Conservation (phyloP, 768 basidiomycete species). For the Kwoniella pini region DNA sequence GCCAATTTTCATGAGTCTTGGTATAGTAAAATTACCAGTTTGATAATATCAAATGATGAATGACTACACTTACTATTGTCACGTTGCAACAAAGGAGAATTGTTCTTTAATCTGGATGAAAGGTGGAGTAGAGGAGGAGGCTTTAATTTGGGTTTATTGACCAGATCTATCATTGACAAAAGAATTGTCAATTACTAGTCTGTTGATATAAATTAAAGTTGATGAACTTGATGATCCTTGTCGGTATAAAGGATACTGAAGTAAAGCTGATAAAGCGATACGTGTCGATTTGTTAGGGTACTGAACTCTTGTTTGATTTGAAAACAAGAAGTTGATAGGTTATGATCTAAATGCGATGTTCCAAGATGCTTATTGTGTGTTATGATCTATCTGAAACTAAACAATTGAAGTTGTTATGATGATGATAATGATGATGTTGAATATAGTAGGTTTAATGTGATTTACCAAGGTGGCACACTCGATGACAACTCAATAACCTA, state of each 20-base stretch:
- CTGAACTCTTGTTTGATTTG: too few species aligned
- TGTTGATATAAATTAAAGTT: neutral
- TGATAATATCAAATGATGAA: neutral
- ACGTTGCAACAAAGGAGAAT: neutral
- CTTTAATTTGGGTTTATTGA: slow-evolving; percentile 1
- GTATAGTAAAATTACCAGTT: neutral
- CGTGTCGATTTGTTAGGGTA: neutral
- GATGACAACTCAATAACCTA: slow-evolving; percentile 1
- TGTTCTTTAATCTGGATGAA: neutral
- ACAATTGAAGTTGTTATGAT: too few species aligned
- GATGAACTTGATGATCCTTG: neutral
- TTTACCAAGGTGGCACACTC: neutral
- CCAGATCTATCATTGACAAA: slow-evolving; percentile 13
- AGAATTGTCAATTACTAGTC: neutral
- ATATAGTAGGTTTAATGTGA: too few species aligned
- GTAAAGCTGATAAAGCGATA: neutral
- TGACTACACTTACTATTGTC: slow-evolving; percentile 7
- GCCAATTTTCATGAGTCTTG: too few species aligned
- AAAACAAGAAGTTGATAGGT: neutral
- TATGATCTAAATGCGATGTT: neutral
- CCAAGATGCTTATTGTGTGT: slow-evolving; percentile 1
- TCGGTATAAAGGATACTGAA: slow-evolving; percentile 1
- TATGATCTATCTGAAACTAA: neutral
- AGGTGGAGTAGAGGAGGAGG: slow-evolving; percentile 9
- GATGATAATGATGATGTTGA: too few species aligned